Conservation (phyloP, 2,329 filamentous ascomycete species). For the Apiospora sp. region DNA sequence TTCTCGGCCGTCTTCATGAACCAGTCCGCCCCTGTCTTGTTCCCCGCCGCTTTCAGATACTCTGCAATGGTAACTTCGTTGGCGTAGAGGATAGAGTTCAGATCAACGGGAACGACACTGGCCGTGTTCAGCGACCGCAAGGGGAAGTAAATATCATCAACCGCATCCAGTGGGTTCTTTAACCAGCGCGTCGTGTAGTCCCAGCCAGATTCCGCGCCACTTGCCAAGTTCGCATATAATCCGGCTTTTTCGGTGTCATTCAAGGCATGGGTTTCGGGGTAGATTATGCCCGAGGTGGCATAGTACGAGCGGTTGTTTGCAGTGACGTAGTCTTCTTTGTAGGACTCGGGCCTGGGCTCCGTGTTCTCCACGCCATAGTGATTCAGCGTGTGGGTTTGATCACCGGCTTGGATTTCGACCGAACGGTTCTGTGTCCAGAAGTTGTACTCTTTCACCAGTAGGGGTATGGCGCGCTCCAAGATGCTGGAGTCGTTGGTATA, state of each 20-base stretch:
- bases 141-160: conserved; percentile 68
- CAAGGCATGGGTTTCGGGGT: conserved; percentile 58
- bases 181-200: conserved; percentile 70
- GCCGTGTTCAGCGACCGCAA: conserved; percentile 68
- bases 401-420: conserved; percentile 55
- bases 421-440: conserved; percentile 71
- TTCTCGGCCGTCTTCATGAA: conserved; percentile 59
- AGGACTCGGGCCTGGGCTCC: conserved; percentile 73
- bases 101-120: conserved; percentile 68
- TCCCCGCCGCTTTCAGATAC: conserved; percentile 61
- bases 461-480: conserved; percentile 65
- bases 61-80: conserved; percentile 67
- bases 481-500: conserved; percentile 70
- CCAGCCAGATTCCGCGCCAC: conserved; percentile 71
- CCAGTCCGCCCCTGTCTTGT: conserved; percentile 54
- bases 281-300: conserved; percentile 63
- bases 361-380: conserved; percentile 69
- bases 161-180: conserved; percentile 63
- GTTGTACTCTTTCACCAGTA: conserved; percentile 69
- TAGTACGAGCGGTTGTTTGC: conserved; percentile 73
- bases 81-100: conserved; percentile 73
- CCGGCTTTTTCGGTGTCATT: conserved; percentile 59
- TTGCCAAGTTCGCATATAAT: conserved; percentile 69
- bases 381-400: conserved; percentile 62
- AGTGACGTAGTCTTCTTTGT: conserved; percentile 69